phyloP scores from a whole-genome alignment of 1,284 basidiomycete genomes.

The Tylopilus sp. region DNA sequence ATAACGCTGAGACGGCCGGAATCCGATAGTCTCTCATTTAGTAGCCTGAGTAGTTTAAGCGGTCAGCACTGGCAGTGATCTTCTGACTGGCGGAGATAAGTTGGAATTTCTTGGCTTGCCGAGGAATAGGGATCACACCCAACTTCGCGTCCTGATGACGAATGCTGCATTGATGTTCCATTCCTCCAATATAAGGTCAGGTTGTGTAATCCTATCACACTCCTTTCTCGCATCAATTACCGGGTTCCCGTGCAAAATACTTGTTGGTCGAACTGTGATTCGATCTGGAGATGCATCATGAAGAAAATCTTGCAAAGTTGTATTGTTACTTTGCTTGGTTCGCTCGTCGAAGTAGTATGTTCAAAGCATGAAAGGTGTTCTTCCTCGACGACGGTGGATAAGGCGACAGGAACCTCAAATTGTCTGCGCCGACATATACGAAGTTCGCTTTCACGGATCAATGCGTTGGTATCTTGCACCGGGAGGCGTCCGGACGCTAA shows the following conservation, averaged over 20 bases:
- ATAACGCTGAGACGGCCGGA: too few relatives aligned
- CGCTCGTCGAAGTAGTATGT: background rate
- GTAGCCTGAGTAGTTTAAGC: too few relatives aligned
- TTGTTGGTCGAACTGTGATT: conserved; percentile 7
- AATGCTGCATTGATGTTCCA: too few relatives aligned
- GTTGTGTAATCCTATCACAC: conserved; percentile 26
- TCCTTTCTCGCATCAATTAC: conserved; percentile 40
- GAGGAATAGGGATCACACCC: too few relatives aligned
- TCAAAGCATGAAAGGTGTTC: background rate
- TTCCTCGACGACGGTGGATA: background rate
- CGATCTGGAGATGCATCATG: background rate
- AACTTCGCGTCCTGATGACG: too few relatives aligned
- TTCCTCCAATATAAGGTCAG: too few relatives aligned
- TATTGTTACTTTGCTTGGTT: background rate
- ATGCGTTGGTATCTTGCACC: background rate
- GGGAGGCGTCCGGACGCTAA: background rate
- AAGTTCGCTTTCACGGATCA: background rate
- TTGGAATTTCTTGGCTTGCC: too few relatives aligned
- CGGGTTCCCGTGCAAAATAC: conserved; percentile 22
- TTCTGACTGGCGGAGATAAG: too few relatives aligned
- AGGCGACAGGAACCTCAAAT: background rate
- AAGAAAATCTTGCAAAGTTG: background rate
- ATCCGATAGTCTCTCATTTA: too few relatives aligned
- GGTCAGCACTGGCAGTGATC: too few relatives aligned
- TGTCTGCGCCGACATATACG: background rate